These are phyloP conservation scores for Pulveroboletus sp. DNA, from an alignment of 768 basidiomycete genomes.

Conservation along the genomic window DNA sequence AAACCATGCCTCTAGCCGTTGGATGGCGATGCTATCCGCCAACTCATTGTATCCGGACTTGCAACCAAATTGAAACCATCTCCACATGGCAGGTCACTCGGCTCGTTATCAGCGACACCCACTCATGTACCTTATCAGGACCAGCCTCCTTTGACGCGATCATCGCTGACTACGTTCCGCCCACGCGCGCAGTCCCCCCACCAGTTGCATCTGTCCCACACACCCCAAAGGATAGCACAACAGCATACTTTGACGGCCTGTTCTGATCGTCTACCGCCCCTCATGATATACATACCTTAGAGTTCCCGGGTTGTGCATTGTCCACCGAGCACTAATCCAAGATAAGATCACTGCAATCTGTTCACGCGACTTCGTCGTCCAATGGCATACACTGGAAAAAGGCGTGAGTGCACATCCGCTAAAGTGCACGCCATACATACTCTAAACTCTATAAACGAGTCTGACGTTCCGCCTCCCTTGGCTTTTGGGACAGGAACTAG, in stretches of 20 bases:
- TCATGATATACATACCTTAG: slow-evolving; percentile 17
- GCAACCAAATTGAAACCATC: slow-evolving; percentile 52
- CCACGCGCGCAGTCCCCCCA: slow-evolving; percentile 23
- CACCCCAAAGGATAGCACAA: slow-evolving; percentile 26
- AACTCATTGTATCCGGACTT: slow-evolving; percentile 60
- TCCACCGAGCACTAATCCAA: background rate
- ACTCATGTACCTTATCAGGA: slow-evolving; percentile 30
- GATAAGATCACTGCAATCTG: background rate
- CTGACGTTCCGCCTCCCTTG: slow-evolving; percentile 39
- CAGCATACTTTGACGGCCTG: slow-evolving; percentile 44
- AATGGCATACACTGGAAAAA: slow-evolving; percentile 27
- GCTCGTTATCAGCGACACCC: background rate
- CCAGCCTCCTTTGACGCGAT: slow-evolving; percentile 66
- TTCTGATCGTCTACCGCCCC: slow-evolving; percentile 17
- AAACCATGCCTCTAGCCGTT: slow-evolving; percentile 38
- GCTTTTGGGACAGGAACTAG: slow-evolving; percentile 63
- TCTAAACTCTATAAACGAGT: slow-evolving; percentile 86
- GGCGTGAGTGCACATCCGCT: slow-evolving; percentile 8
- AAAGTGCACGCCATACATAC: slow-evolving; percentile 43
- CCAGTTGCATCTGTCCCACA: slow-evolving; percentile 2
- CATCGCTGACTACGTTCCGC: slow-evolving; percentile 68
- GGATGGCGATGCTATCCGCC: slow-evolving; percentile 63
- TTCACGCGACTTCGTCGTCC: slow-evolving; percentile 29
- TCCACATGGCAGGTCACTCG: slow-evolving; percentile 39
- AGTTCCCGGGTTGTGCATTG: slow-evolving; percentile 10